Base-by-base conservation (phyloP, 2,329 filamentous ascomycete species). In the Rosellinia necatrix region DNA sequence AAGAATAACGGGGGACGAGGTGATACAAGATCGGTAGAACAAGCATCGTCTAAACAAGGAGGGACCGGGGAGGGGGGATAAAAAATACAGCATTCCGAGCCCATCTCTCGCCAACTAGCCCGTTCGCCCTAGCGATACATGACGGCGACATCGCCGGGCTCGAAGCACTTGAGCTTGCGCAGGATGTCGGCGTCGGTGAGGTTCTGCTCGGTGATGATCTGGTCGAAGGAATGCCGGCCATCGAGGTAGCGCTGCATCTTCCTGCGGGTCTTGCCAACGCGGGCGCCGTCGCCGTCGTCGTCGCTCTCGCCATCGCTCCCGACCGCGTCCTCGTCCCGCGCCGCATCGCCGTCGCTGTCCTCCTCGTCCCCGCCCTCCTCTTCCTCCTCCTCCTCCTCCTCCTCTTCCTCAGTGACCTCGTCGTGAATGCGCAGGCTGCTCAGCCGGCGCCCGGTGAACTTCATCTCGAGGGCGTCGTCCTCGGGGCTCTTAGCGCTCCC, bases 201-300 rank as follows among this genome's bases (percentile, higher is more conserved):
- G 59, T 88, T 86, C 70, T 86, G 79, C 75, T 92, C 89, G 1
- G 87, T 89, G 68, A 90, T 90, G 62, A 93, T 91, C 77, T 92
- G 86, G 74, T 94, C 91, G 72, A 93, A 89, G 64, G 83, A 85
- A 69, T 91, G 88, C 62, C 81, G 81, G 0, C 90, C 91, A 71
- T 93, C 88, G 9, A 88, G 80, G 68, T 90, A 93, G 66, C 77
- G 81, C 63, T 86, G 79, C 68, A 93, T 67, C 22, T 80, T 48
- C 15, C 40, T 32, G 50, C 49, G 68, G 19, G 27, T 64, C 56
- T 61, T 71, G 35, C 59, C 70, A 40, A 61, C 77, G 5, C 57
- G 63, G 2, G 49, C 52, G 5, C 21, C 54, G 60, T 68, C 38
- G 5, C 15, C 41, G 6, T 49, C 32, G 3, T 13, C 40, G 1